Evolutionary conservation across 257 asterid species (phyloP), one percentile per base, ranked within the genome.

Genomic region (Solanum boliviense): DNA sequence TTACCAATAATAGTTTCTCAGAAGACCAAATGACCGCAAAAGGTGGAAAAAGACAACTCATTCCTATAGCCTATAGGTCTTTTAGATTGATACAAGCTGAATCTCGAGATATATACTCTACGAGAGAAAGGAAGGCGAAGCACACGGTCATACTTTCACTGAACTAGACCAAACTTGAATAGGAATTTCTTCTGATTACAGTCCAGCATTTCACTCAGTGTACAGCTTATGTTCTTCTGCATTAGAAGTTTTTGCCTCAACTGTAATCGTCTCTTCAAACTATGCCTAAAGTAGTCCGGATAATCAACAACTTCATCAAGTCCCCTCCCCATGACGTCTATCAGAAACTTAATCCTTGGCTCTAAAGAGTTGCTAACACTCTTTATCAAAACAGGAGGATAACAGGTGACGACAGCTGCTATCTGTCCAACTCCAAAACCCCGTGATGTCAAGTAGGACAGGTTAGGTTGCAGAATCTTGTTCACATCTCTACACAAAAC

Each of bases 371-470:
- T 92, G 84, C 79, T 85, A 27, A 89, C 92, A 65, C 99, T 97
- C 94, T 97, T 97, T 85, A 97, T 95, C 92, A 97, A 90, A 88
- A 97, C 94, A 2, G 93, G 99, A 85, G 99, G 99, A 85, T 96
- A 94, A 89, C 99, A 97, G 15, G 92, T 91, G 62, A 97, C 99
- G 90, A 97, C 12, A 32, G 95, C 94, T 8, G 94, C 93, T 38
- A 97, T 88, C 70, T 97, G 98, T 72, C 91, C 89, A 2, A 91
- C 84, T 84, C 89, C 88, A 82, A 97, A 96, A 38, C 99, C 99
- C 27, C 95, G 58, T 1, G 96, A 93, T 87, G 86, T 88, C 65
- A 97, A 92, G 91, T 94, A 97, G 83, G 73, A 60, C 87, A 88
- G 93, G 76, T 96, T 96, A 13, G 98, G 98, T 74, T 94, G 93